Evolutionary conservation across 345 rosid species (phyloP).

Genomic region (Cardamine resedifolia): DNA sequence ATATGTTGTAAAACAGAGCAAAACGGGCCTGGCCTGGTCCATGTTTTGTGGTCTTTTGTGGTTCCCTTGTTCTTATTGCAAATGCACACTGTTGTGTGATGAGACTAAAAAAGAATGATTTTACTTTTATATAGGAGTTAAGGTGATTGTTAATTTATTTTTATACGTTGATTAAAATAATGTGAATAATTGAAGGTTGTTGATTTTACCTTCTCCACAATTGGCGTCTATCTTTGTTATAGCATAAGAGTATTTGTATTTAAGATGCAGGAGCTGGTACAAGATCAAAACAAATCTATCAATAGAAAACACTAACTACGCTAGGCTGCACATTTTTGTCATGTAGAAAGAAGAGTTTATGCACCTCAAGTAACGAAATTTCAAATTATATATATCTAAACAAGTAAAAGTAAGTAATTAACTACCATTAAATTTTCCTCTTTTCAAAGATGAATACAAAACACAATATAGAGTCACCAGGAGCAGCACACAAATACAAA

Average conservation of each 20-base stretch:
- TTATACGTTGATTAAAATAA: not conserved
- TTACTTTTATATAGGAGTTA: too few species aligned
- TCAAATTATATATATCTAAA: not conserved
- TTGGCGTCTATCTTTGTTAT: not conserved
- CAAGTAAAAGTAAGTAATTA: not conserved
- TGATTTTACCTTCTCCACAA: not conserved
- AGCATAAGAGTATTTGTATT: not conserved
- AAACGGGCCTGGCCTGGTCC: not conserved
- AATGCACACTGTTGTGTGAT: not conserved
- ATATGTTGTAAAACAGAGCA: not conserved
- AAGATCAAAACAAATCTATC: not conserved
- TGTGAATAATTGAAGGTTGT: not conserved
- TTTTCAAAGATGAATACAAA: constrained; percentile 7
- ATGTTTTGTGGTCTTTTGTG: not conserved
- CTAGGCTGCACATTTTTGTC: not conserved
- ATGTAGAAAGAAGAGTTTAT: not conserved
- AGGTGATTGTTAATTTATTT: not conserved
- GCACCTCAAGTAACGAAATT: not conserved
- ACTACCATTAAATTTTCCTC: not conserved
- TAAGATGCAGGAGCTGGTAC: not conserved
- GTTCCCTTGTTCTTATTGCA: too few species aligned
- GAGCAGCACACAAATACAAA: constrained; percentile 20
- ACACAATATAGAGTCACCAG: not conserved
- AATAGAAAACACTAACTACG: not conserved
- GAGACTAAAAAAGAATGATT: not conserved